phyloP scores from a whole-genome alignment of 192 early-diverging fungal genomes.

The Mortierella claussenii region DNA sequence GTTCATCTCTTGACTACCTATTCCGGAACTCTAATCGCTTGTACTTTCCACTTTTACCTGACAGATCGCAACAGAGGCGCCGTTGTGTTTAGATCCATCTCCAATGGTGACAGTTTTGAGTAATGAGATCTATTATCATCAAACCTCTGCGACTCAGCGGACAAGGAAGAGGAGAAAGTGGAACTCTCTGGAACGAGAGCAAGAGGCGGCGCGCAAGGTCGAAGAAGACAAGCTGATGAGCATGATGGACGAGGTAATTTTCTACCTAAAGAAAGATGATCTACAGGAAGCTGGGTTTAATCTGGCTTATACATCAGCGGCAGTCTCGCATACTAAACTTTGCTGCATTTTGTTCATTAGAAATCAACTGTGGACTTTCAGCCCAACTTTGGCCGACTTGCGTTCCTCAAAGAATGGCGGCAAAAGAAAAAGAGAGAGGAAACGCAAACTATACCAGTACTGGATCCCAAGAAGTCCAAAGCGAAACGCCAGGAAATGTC shows the following conservation, averaged over 20 bases:
- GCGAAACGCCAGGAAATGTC: slow-evolving; percentile 56
- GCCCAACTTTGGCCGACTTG: slow-evolving; percentile 75
- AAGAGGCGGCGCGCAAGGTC: slow-evolving; percentile 71
- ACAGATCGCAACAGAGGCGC: slow-evolving; percentile 72
- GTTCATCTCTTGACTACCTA: too few relatives aligned
- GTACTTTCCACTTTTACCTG: neutral
- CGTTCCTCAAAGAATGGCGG: slow-evolving; percentile 78
- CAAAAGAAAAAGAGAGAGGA: slow-evolving; percentile 66
- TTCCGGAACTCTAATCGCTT: neutral
- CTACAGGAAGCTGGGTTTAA: too few relatives aligned
- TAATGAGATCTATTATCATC: slow-evolving; percentile 70
- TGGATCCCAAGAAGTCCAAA: slow-evolving; percentile 61
- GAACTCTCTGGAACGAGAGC: slow-evolving; percentile 77
- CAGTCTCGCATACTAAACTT: too few relatives aligned
- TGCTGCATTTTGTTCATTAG: too few relatives aligned
- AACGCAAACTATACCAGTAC: slow-evolving; percentile 59
- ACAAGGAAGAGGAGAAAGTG: slow-evolving; percentile 71
- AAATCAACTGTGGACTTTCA: slow-evolving; percentile 67
- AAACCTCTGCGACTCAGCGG: slow-evolving; percentile 60
- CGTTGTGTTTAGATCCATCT: slow-evolving; percentile 74
- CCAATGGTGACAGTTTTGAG: slow-evolving; percentile 74
- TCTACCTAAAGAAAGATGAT: neutral
- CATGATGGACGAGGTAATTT: slow-evolving; percentile 71
- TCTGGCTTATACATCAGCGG: too few relatives aligned
- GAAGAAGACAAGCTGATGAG: slow-evolving; percentile 77